Evolutionary conservation across 225 moss, liverwort and hornwort genomes (phyloP).

Genomic region (Ulota crispa): DNA sequence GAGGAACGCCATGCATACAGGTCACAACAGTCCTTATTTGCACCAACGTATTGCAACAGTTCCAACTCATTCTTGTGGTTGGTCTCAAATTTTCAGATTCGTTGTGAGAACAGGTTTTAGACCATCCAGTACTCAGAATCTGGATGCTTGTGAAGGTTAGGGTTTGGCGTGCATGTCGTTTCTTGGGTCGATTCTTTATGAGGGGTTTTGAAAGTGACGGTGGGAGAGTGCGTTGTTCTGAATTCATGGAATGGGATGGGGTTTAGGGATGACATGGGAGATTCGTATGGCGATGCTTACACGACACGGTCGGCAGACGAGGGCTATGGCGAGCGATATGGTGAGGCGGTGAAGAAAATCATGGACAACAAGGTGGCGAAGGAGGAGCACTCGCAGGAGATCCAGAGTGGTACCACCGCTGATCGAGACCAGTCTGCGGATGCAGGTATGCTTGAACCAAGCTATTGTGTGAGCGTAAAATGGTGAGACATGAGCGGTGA

Average conservation of each 20-base stretch:
- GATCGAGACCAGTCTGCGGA: conserved; percentile 24
- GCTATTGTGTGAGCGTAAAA: no score
- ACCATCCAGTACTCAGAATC: background rate
- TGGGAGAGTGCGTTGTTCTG: background rate
- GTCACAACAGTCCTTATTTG: background rate
- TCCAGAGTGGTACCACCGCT: conserved; percentile 25
- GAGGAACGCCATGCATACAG: conserved; percentile 4
- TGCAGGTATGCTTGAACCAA: conserved; percentile 5
- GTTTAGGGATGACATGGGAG: conserved; percentile 51
- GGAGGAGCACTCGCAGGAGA: conserved; percentile 23
- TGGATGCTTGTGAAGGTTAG: background rate
- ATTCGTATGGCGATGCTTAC: conserved; percentile 45
- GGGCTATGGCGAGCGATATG: conserved; percentile 46
- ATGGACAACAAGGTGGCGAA: conserved; percentile 39
- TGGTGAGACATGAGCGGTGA: no score
- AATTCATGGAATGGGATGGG: background rate
- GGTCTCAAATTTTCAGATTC: background rate
- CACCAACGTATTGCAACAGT: no score
- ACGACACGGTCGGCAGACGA: conserved; percentile 40
- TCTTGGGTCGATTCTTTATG: background rate
- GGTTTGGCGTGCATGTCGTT: background rate
- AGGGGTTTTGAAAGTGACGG: background rate
- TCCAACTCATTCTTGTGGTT: background rate
- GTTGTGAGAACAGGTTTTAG: background rate
- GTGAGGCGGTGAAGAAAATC: conserved; percentile 43